Conservation (phyloP, 2,329 filamentous ascomycete species). For the Hymenoscyphus fructigenus region DNA sequence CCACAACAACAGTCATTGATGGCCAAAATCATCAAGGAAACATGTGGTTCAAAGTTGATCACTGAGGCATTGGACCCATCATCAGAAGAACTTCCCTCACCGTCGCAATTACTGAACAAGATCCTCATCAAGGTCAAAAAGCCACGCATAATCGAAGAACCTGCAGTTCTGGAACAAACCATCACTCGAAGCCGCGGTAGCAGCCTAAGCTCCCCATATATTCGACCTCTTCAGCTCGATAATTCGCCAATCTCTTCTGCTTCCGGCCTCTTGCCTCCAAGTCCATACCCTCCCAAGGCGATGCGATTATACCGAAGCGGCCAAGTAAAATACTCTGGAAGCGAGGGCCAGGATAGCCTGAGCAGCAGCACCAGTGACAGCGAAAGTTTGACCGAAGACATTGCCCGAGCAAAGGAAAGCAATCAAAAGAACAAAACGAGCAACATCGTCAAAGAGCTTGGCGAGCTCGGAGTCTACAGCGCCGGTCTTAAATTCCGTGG, state of each 20-base stretch:
- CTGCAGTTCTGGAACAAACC: constrained; percentile 46
- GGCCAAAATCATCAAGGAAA: constrained; percentile 83
- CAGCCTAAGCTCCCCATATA: constrained; percentile 78
- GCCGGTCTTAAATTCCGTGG: constrained; percentile 77
- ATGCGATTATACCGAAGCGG: constrained; percentile 22
- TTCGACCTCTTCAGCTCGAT: constrained; percentile 62
- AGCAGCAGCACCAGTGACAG: constrained; percentile 76
- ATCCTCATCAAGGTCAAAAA: constrained; percentile 96
- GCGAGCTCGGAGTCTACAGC: constrained; percentile 78
- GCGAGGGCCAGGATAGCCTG: constrained; percentile 45
- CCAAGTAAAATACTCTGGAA: constrained; percentile 28
- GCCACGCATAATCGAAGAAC: constrained; percentile 45
- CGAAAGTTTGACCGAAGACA: constrained; percentile 61
- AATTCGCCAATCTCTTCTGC: constrained; percentile 52
- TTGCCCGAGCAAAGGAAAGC: constrained; percentile 51
- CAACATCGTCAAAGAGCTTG: constrained; percentile 82
- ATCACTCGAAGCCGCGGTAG: constrained; percentile 56
- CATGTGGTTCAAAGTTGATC: constrained; percentile 79
- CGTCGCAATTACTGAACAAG: constrained; percentile 77
- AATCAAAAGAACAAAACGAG: constrained; percentile 65
- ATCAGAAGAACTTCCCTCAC: constrained; percentile 71
- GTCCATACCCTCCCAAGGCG: constrained; percentile 39
- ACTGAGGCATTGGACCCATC: constrained; percentile 71
- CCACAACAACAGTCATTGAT: constrained; percentile 79
- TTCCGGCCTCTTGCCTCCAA: constrained; percentile 52